Evolutionary conservation across 257 asterid genomes (phyloP).

Genomic region (Verbascum thapsus): DNA sequence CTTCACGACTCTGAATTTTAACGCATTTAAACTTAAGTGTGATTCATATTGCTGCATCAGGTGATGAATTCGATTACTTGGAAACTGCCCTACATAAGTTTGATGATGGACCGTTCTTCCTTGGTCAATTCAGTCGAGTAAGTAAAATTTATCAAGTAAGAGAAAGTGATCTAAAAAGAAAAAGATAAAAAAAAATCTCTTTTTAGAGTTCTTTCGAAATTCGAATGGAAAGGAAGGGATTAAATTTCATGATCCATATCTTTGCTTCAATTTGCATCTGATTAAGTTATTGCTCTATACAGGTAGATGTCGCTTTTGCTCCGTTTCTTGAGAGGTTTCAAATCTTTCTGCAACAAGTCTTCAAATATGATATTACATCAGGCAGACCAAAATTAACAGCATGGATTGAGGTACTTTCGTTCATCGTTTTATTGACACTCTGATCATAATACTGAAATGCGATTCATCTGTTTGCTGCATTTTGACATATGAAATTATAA

Average conservation of each 20-base stretch:
- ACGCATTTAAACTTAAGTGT: neutral
- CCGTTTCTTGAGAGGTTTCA: constrained; percentile 66
- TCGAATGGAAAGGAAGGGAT: neutral
- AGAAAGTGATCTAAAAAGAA: neutral
- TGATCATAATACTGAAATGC: neutral
- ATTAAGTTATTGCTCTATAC: constrained; percentile 12
- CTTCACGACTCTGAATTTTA: constrained; percentile 8
- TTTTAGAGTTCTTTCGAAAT: neutral
- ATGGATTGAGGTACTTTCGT: constrained; percentile 48
- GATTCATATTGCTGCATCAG: constrained; percentile 36
- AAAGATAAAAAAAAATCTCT: neutral
- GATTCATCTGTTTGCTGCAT: neutral
- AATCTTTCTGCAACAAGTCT: constrained; percentile 38
- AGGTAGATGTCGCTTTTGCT: constrained; percentile 58
- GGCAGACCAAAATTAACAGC: constrained; percentile 56
- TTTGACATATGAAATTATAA: neutral
- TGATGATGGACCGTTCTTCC: constrained; percentile 68
- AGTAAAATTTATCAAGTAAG: constrained; percentile 20
- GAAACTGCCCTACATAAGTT: constrained; percentile 58
- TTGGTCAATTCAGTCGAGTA: constrained; percentile 65
- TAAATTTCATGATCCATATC: neutral
- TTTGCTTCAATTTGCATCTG: neutral
- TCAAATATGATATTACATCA: constrained; percentile 43
- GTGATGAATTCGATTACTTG: constrained; percentile 55
- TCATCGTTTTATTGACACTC: constrained; percentile 1